Evolutionary conservation across 441 rosid genomes (phyloP).

Genomic region (Jatropha multifida): DNA sequence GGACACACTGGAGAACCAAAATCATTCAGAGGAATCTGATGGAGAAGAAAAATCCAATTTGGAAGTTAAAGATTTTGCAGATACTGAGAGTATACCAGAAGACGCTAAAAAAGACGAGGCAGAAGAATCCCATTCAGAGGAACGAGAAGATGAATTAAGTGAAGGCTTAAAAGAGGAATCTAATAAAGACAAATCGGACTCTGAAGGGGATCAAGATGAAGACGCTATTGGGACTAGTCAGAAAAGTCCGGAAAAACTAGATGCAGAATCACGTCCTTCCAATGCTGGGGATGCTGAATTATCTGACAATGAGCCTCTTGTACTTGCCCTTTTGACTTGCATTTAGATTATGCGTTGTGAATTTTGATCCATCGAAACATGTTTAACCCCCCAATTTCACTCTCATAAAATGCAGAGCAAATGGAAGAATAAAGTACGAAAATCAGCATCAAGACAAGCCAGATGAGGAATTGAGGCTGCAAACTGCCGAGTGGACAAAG

Average conservation of each 20-base stretch:
- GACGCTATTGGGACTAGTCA: constrained; percentile 32
- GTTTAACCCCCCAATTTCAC: constrained; percentile 18
- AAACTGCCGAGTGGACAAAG: constrained; percentile 13
- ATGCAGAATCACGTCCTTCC: constrained; percentile 22
- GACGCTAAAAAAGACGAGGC: constrained; percentile 35
- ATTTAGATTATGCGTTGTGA: constrained; percentile 6
- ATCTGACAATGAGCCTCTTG: constrained; percentile 95
- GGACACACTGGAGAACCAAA: constrained; percentile 35
- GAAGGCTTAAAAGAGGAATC: constrained; percentile 44
- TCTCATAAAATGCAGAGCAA: constrained; percentile 59
- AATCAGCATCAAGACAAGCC: constrained; percentile 42
- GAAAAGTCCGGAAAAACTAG: constrained; percentile 22
- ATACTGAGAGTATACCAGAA: constrained; percentile 31
- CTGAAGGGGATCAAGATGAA: constrained; percentile 42
- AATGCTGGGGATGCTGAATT: constrained; percentile 45
- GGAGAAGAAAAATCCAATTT: constrained; percentile 48
- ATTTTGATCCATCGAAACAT: not conserved
- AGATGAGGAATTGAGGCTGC: constrained; percentile 30
- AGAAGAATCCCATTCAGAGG: constrained; percentile 35
- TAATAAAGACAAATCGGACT: constrained; percentile 42
- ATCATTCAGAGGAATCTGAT: constrained; percentile 41
- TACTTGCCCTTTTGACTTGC: constrained; percentile 36
- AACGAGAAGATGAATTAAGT: constrained; percentile 40
- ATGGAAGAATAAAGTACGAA: constrained; percentile 77
- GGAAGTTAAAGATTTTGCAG: constrained; percentile 38